phyloP scores from a whole-genome alignment of 1,284 basidiomycete species.

The Tilletia indica region DNA sequence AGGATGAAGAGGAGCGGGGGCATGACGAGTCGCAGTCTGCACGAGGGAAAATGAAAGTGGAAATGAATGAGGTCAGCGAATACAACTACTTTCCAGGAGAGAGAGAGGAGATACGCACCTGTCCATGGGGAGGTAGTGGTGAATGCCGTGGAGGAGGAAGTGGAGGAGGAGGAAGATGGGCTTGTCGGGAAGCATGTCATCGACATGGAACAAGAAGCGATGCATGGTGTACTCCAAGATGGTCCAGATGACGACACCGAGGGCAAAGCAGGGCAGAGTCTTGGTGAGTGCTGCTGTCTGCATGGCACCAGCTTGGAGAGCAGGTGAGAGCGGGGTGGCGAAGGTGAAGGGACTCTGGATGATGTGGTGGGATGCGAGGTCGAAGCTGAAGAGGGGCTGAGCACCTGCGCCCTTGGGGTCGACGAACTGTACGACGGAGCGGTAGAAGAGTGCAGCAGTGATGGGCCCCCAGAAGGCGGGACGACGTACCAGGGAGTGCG shows the following conservation, averaged over 20 bases:
- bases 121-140: conserved; percentile 98
- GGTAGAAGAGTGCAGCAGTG: conserved; percentile 72
- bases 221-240: conserved; percentile 92
- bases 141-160: conserved; percentile 91
- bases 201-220: conserved; percentile 96
- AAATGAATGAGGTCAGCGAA: too few species aligned
- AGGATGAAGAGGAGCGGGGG: conserved; percentile 80
- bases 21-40: conserved; percentile 76
- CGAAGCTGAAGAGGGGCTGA: conserved; percentile 1
- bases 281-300: conserved; percentile 10
- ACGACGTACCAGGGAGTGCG: conserved; percentile 92
- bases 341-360: conserved; percentile 4
- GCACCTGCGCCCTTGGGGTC: conserved; percentile 15
- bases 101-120: conserved; percentile 60
- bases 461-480: conserved; percentile 88
- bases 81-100: too few species aligned
- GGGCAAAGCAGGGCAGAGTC: conserved; percentile 55
- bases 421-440: conserved; percentile 76
- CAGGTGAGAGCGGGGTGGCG: neutral
- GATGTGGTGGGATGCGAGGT: neutral
- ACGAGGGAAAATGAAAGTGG: too few species aligned
- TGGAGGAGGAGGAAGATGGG: conserved; percentile 79
- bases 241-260: conserved; percentile 89
- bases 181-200: conserved; percentile 80
- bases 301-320: neutral